phyloP scores from a whole-genome alignment of 2,329 filamentous ascomycete genomes.

The Nemania bipapillata region DNA sequence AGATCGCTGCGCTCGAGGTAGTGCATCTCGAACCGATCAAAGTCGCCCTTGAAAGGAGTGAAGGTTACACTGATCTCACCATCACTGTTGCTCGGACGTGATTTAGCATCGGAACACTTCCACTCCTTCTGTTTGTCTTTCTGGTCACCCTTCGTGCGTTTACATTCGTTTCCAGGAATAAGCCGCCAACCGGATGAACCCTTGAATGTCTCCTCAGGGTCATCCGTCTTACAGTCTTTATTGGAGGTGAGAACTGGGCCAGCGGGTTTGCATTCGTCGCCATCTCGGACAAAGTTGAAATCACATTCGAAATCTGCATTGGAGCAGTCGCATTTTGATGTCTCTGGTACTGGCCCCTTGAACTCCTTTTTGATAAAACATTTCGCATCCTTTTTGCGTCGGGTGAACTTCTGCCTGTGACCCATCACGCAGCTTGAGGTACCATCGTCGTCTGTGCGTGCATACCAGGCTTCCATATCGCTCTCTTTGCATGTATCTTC shows the following conservation, averaged over 20 bases:
- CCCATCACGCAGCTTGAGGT: slow-evolving; percentile 94
- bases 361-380: slow-evolving; percentile 92
- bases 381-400: slow-evolving; percentile 86
- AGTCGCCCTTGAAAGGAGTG: slow-evolving; percentile 70
- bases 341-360: slow-evolving; percentile 76
- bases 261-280: slow-evolving; percentile 73
- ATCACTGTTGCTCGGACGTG: slow-evolving; percentile 62
- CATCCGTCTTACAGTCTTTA: slow-evolving; percentile 74
- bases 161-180: slow-evolving; percentile 85
- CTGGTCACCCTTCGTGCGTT: slow-evolving; percentile 67
- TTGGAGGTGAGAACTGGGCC: slow-evolving; percentile 73
- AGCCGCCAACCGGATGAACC: slow-evolving; percentile 91
- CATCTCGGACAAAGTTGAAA: slow-evolving; percentile 83
- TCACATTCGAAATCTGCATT: slow-evolving; percentile 94
- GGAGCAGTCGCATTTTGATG: slow-evolving; percentile 81
- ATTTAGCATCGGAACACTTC: slow-evolving; percentile 74
- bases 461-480: slow-evolving; percentile 90
- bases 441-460: slow-evolving; percentile 80
- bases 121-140: slow-evolving; percentile 79
- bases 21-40: slow-evolving; percentile 64
- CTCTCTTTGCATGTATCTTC: slow-evolving; percentile 79
- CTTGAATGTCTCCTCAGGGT: slow-evolving; percentile 76
- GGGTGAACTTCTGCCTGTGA: slow-evolving; percentile 85
- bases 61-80: slow-evolving; percentile 73
- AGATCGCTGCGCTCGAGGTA: slow-evolving; percentile 83